Evolutionary conservation across 176 grass and related monocot genomes (phyloP).

Genomic region (Zea luxurians): DNA sequence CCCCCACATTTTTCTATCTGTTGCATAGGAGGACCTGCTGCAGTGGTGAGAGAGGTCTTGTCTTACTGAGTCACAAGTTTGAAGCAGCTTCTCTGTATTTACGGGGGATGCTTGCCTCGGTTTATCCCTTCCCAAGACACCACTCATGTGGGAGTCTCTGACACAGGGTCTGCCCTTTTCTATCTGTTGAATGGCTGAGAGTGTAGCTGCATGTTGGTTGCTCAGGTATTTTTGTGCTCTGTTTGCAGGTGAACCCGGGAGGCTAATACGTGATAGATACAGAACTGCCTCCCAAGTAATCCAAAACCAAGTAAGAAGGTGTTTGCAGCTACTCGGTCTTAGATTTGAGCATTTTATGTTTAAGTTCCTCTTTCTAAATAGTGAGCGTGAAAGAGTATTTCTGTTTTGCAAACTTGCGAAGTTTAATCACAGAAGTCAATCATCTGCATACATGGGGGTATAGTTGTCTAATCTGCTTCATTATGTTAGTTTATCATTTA

Average conservation of each 20-base stretch:
- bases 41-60: no score
- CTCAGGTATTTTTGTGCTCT: slow-evolving; percentile 26
- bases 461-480: background rate
- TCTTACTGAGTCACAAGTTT: no score
- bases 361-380: slow-evolving; percentile 20
- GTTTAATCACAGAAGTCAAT: background rate
- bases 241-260: slow-evolving; percentile 84
- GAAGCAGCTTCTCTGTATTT: no score
- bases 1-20: background rate
- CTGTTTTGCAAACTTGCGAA: background rate
- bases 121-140: no score
- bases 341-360: slow-evolving; percentile 26
- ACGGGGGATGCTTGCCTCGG: no score
- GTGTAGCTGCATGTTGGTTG: slow-evolving; percentile 10
- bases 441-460: slow-evolving; percentile 5
- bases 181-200: background rate
- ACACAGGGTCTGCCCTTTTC: background rate
- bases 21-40: background rate
- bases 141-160: no score
- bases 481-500: background rate
- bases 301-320: slow-evolving; percentile 85
- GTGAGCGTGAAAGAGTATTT: background rate
- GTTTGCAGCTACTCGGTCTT: slow-evolving; percentile 28
- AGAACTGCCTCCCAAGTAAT: slow-evolving; percentile 93
- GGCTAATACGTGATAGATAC: slow-evolving; percentile 83